Base-by-base conservation (phyloP, 805 yeast genomes). In the Candida arabinofermentans region DNA sequence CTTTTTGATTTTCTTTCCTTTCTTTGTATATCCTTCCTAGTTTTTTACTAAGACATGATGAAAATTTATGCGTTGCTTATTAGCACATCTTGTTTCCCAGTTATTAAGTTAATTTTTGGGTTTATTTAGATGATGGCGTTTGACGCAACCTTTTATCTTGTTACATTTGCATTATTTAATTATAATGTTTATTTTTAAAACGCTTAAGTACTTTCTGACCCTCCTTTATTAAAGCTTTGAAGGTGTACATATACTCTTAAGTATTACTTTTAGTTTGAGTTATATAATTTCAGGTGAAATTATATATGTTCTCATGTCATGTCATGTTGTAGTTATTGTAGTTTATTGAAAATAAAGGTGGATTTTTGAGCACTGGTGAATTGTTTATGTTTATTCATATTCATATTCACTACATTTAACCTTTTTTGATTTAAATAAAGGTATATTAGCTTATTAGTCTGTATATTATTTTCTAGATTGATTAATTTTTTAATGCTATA, bases 1-100 rank as follows among this genome's bases (percentile, higher is more conserved):
- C 21, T 29, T 40, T 37, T 27, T 32, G 34, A 27, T 8, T 35
- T 27, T 40, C n/a, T 42, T 49, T 47, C 46, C 50, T 43, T 57
- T 58, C 59, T 62, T 64, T 35, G 59, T 70, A 74, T 74, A 78
- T 70, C 74, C 82, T 79, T 76, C 78, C 82, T 77, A 75, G 75
- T 79, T 76, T 76, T n/a, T 75, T 72, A 74, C 66, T 71, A 69
- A 55, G 62, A 66, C 51, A 74, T 76, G 82, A 76, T 76, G 82
- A 76, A 71, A 66, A 64, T 77, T n/a, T 74, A 71, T 74, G 80
- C 80, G 77, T 53, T 57, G 63, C 56, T 58, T 59, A 50, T 59
- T 55, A 58, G 57, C 62, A 47, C 64, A 54, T 48, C 71, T 59
- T 51, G 55, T 48, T 45, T 54, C 59, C 62, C 65, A 48, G 42